phyloP scores from a whole-genome alignment of 345 rosid genomes.

The Rubroshorea leprosula region DNA sequence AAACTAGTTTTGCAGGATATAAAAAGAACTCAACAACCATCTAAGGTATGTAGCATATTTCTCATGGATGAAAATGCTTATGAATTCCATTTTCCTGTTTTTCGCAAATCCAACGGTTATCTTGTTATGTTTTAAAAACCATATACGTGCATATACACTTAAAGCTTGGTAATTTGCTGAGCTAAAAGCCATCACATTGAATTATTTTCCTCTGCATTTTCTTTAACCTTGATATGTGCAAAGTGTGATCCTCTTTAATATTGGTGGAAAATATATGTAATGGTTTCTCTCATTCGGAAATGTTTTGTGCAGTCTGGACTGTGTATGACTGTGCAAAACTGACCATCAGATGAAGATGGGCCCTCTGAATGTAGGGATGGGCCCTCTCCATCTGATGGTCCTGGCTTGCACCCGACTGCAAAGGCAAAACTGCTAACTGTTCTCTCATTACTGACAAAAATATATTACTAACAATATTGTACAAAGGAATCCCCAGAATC shows the following conservation, averaged over 20 bases:
- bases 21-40: conserved; percentile 29
- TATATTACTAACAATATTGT: neutral
- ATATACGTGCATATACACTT: neutral
- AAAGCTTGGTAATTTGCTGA: neutral
- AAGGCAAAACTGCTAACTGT: no score
- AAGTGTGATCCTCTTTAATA: neutral
- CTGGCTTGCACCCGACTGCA: no score
- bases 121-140: neutral
- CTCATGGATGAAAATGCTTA: neutral
- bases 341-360: no score
- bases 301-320: no score
- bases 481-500: neutral
- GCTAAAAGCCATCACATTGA: neutral
- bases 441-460: neutral
- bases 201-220: neutral
- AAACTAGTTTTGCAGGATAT: conserved; percentile 29
- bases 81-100: conserved; percentile 6
- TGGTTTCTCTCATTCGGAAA: no score
- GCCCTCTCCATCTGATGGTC: no score
- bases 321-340: no score
- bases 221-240: neutral
- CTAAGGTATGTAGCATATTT: conserved; percentile 29
- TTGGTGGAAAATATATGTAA: neutral
- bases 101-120: neutral
- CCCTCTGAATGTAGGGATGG: no score